Conservation (phyloP, 176 grass and related monocot genomes). For the sorghum (Sorghum bicolor) region DNA sequence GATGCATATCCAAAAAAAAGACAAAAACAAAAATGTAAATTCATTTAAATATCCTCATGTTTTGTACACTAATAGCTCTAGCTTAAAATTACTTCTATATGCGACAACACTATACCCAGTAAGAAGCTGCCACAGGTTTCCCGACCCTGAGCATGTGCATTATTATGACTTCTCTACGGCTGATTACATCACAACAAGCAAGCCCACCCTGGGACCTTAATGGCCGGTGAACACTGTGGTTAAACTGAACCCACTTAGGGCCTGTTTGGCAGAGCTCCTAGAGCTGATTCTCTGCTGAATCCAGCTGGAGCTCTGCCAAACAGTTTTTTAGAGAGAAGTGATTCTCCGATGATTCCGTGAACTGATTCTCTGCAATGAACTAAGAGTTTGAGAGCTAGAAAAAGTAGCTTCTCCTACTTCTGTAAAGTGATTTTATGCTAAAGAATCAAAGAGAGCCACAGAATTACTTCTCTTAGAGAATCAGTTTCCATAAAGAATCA, state of each 20-base stretch:
- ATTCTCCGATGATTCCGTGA: too few relatives aligned
- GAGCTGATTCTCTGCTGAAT: too few relatives aligned
- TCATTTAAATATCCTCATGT: not conserved
- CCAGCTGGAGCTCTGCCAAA: too few relatives aligned
- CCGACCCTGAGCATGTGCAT: not conserved
- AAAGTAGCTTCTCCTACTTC: too few relatives aligned
- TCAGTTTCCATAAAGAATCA: too few relatives aligned
- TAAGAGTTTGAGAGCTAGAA: too few relatives aligned
- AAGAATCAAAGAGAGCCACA: too few relatives aligned
- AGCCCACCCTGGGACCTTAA: not conserved
- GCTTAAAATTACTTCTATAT: not conserved
- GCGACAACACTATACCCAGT: not conserved
- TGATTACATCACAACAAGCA: not conserved
- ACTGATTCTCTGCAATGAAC: too few relatives aligned
- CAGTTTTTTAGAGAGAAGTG: too few relatives aligned
- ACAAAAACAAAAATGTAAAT: not conserved
- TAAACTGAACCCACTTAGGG: not conserved
- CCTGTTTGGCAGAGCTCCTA: too few relatives aligned
- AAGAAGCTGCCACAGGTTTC: not conserved
- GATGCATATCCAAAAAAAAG: not conserved
- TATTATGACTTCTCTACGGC: not conserved
- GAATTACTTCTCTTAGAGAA: too few relatives aligned
- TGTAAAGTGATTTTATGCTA: too few relatives aligned
- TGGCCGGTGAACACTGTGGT: not conserved
- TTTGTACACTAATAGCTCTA: not conserved